Evolutionary conservation across 805 yeast species (phyloP), one percentile per base, ranked within the genome.

Genomic region (Candida awuae): DNA sequence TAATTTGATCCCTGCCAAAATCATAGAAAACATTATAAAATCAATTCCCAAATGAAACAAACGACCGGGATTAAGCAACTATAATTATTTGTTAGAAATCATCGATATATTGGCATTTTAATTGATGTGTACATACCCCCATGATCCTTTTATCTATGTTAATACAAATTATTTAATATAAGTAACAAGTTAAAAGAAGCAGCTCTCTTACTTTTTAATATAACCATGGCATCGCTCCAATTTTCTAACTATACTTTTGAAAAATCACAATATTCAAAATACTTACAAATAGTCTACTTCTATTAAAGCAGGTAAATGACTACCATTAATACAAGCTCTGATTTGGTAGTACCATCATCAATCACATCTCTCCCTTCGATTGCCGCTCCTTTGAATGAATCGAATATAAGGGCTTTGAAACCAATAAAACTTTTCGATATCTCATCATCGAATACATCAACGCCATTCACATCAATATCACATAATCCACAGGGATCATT

Each of bases 401-500:
- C 32, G 7, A 10, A 14, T 7, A 25, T 34, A 10, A 32, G n/a
- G 4, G 14, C 37, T 7, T n/a, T 40, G 16, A 39, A 45, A 15
- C 60, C 73, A 4, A 50, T 63, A 5, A 73, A 73, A 46, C 46
- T 60, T 7, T 63, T 71, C 41, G 51, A 58, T 34, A 59, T 63
- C 15, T 29, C 43, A 12, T 29, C n/a, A 17, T 47, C 77, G 70
- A 44, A 60, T 60, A 12, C 28, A 63, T 32, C 66, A 65, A 70
- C 79, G 1, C 73, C 77, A 10, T 70, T 82, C 6, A 80, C 90
- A 8, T 71, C 84, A 9, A 58, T 82, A 28, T 87, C 81, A 52
- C 90, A 77, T 54, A 95, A 87, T 55, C 92, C 83, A 49, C 67
- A 82, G 8, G 97, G 97, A 4, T 81, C 80, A 47, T 81, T 67